Conservation (phyloP, 2,329 filamentous ascomycete genomes). For the Uncinocarpus reesii region DNA sequence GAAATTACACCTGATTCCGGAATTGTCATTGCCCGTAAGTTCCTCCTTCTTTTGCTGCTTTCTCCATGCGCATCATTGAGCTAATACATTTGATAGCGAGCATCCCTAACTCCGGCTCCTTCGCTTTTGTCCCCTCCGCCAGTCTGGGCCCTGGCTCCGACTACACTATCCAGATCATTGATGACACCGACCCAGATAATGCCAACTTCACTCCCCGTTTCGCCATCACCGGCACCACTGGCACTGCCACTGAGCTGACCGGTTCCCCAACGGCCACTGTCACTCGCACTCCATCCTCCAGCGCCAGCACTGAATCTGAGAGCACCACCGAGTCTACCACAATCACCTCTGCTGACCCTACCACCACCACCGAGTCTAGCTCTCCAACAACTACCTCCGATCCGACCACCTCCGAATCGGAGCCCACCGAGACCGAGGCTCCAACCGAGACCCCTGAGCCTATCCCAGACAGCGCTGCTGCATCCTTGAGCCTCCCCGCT, state of each 20-base stretch:
- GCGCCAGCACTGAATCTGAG: slow-evolving; percentile 16
- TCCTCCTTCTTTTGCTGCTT: background rate
- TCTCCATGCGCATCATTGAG: background rate
- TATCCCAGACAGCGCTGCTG: slow-evolving; percentile 14
- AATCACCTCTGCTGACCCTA: slow-evolving; percentile 3
- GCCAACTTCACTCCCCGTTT: slow-evolving; percentile 47
- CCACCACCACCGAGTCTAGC: slow-evolving; percentile 3
- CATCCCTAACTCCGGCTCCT: slow-evolving; percentile 42
- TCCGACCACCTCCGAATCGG: background rate
- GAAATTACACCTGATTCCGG: slow-evolving; percentile 34
- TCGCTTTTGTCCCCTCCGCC: slow-evolving; percentile 39
- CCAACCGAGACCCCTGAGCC: background rate
- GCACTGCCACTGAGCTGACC: slow-evolving; percentile 23
- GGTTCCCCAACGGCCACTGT: slow-evolving; percentile 24
- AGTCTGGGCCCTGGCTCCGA: slow-evolving; percentile 35
- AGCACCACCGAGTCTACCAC: slow-evolving; percentile 22
- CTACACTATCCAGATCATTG: slow-evolving; percentile 47
- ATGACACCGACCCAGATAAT: slow-evolving; percentile 34
- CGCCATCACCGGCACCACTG: slow-evolving; percentile 39
- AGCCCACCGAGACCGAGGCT: slow-evolving; percentile 5
- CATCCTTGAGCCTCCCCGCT: slow-evolving; percentile 14
- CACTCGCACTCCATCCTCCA: slow-evolving; percentile 19
- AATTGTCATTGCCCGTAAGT: slow-evolving; percentile 37
- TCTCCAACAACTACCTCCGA: background rate
- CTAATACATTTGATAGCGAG: slow-evolving; percentile 26